Conservation (phyloP, 352 stramenopile genomes). For the Phytophthora multivora region DNA sequence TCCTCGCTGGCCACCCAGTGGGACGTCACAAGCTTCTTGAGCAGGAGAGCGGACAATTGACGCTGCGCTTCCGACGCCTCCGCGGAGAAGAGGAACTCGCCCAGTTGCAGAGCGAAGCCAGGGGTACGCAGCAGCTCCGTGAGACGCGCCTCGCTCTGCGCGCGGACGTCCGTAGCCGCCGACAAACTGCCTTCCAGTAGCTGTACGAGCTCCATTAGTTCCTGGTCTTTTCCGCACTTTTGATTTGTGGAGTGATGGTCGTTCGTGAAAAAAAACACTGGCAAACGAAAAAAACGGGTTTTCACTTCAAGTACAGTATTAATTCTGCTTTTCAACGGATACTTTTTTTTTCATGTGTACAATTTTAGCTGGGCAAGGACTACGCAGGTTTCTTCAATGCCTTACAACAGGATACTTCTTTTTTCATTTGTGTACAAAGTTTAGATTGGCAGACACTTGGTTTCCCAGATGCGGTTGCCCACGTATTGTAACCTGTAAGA, state of each 20-base stretch:
- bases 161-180: conserved; percentile 47
- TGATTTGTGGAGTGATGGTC: conserved; percentile 17
- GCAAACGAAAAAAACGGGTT: not conserved
- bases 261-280: not conserved
- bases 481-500: conserved; percentile 82
- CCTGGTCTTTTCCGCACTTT: conserved; percentile 11
- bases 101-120: conserved; percentile 76
- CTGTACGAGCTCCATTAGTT: conserved; percentile 46
- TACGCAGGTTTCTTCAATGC: too few species aligned
- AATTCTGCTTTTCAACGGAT: too few species aligned
- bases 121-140: conserved; percentile 58
- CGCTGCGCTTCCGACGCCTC: conserved; percentile 48
- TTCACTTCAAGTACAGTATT: not conserved
- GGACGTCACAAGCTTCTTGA: conserved; percentile 77
- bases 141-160: conserved; percentile 67
- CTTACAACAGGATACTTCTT: not conserved
- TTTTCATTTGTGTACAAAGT: conserved; percentile 3
- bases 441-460: conserved; percentile 81
- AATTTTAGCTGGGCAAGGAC: too few species aligned
- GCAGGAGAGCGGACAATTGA: conserved; percentile 72
- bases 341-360: too few species aligned
- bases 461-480: conserved; percentile 86
- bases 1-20: conserved; percentile 65
- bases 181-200: conserved; percentile 64
- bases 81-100: conserved; percentile 65